These are phyloP conservation scores for Suillus occidentalis DNA, from an alignment of 768 basidiomycete genomes.

Conservation along the genomic window DNA sequence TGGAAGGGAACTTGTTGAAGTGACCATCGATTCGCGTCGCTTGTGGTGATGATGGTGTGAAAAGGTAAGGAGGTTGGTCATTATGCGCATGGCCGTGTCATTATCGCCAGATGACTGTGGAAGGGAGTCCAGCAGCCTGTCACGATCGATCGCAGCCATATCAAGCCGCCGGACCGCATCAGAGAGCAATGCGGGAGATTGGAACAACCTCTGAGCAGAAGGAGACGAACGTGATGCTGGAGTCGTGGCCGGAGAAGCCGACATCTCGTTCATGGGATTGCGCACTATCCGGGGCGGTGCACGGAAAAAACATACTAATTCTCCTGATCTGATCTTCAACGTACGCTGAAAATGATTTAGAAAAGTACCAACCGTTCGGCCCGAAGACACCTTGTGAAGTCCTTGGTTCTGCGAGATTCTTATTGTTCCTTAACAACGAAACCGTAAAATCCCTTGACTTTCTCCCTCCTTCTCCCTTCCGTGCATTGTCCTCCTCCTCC, in stretches of 20 bases:
- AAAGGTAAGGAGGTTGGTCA: conserved; percentile 73
- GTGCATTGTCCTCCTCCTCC: conserved; percentile 49
- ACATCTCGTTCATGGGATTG: conserved; percentile 50
- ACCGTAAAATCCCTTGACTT: conserved; percentile 52
- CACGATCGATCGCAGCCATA: conserved; percentile 57
- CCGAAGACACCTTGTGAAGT: conserved; percentile 90
- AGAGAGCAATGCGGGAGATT: conserved; percentile 67
- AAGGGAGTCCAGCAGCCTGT: conserved; percentile 35
- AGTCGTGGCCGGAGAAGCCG: conserved; percentile 42
- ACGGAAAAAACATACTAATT: conserved; percentile 85
- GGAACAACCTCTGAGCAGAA: conserved; percentile 38
- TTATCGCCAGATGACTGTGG: conserved; percentile 47
- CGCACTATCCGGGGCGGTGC: conserved; percentile 71
- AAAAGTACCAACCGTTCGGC: conserved; percentile 64
- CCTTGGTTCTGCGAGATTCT: conserved; percentile 81
- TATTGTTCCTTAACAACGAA: conserved; percentile 58
- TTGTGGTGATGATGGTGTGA: conserved; percentile 42
- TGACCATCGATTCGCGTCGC: conserved; percentile 15
- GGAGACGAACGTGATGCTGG: conserved; percentile 24
- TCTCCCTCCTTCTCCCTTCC: conserved; percentile 26
- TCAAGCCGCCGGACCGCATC: conserved; percentile 71
- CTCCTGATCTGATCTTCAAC: conserved; percentile 49
- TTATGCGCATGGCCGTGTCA: conserved; percentile 66
- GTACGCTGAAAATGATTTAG: background rate
- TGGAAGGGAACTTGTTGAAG: conserved; percentile 1